These are phyloP conservation scores for Pichia sp. DNA, from an alignment of 1,139 yeast species.

Conservation along the genomic window DNA sequence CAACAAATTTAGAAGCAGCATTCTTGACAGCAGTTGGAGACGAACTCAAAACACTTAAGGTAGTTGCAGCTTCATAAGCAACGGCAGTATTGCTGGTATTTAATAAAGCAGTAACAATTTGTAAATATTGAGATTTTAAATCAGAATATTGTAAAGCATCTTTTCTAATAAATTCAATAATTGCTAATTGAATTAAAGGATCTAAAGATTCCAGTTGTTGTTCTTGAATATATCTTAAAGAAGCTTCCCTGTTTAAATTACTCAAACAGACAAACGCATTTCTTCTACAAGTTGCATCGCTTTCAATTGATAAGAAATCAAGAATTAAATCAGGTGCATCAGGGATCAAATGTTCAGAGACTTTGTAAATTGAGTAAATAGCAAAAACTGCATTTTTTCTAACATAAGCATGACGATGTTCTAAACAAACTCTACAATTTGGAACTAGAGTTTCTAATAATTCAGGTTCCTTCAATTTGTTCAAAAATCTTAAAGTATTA, in stretches of 20 bases:
- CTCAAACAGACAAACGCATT: slow-evolving; percentile 91
- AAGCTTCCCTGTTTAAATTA: slow-evolving; percentile 76
- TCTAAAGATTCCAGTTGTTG: slow-evolving; percentile 68
- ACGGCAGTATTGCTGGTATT: slow-evolving; percentile 72
- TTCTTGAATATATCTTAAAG: slow-evolving; percentile 74
- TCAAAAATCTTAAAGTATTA: slow-evolving; percentile 83
- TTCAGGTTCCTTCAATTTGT: slow-evolving; percentile 89
- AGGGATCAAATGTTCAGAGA: slow-evolving; percentile 82
- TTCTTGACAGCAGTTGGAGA: slow-evolving; percentile 61
- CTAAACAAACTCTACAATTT: slow-evolving; percentile 82
- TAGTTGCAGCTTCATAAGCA: slow-evolving; percentile 84
- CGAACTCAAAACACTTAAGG: slow-evolving; percentile 67
- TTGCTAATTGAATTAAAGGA: slow-evolving; percentile 79
- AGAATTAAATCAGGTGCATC: slow-evolving; percentile 85
- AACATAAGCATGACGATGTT: slow-evolving; percentile 96
- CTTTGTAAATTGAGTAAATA: slow-evolving; percentile 72
- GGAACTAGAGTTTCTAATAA: slow-evolving; percentile 94
- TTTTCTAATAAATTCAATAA: slow-evolving; percentile 84
- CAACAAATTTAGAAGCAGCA: slow-evolving; percentile 82
- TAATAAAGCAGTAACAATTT: slow-evolving; percentile 65
- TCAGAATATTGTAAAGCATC: slow-evolving; percentile 65
- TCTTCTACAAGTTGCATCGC: slow-evolving; percentile 91
- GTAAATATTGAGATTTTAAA: slow-evolving; percentile 65
- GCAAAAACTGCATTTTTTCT: slow-evolving; percentile 96
- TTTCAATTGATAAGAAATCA: slow-evolving; percentile 71